Evolutionary conservation across 1,284 basidiomycete species (phyloP).

Genomic region (Trametes hirsuta): DNA sequence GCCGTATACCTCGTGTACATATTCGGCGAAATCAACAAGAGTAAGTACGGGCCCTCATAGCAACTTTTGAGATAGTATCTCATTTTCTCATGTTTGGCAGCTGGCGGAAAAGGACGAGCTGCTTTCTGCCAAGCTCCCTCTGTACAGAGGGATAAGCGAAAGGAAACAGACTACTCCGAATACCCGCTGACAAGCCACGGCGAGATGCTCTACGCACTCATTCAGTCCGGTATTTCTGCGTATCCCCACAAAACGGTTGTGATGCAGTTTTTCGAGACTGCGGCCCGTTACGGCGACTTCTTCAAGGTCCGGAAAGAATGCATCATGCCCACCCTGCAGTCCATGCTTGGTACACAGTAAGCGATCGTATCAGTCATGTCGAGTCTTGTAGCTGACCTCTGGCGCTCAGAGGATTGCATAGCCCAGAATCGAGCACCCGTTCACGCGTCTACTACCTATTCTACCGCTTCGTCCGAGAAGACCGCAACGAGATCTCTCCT

Average conservation of each 20-base stretch:
- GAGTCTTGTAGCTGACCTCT: constrained; percentile 1
- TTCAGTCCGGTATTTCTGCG: constrained; percentile 81
- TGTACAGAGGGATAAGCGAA: constrained; percentile 67
- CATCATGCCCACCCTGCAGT: constrained; percentile 85
- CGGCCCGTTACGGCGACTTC: constrained; percentile 92
- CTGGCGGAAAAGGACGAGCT: constrained; percentile 72
- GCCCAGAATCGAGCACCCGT: constrained; percentile 71
- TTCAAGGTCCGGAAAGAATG: constrained; percentile 92
- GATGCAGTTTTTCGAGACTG: constrained; percentile 94
- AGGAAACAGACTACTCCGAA: constrained; percentile 76
- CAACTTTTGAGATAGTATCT: not conserved
- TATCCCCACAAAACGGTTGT: constrained; percentile 90
- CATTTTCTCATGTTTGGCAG: constrained; percentile 35
- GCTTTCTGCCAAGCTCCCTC: constrained; percentile 75
- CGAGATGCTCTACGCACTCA: constrained; percentile 85
- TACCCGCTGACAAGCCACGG: constrained; percentile 92
- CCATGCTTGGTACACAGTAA: constrained; percentile 85
- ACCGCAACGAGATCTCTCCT: constrained; percentile 76
- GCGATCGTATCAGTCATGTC: constrained; percentile 25
- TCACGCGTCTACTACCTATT: constrained; percentile 92
- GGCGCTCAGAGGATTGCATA: constrained; percentile 83
- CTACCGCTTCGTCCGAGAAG: constrained; percentile 90
- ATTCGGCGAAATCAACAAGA: constrained; percentile 90
- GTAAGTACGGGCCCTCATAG: constrained; percentile 44
- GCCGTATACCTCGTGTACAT: constrained; percentile 92